These are phyloP conservation scores for Penicillium sp. DNA, from an alignment of 2,329 filamentous ascomycete species.

Conservation along the genomic window DNA sequence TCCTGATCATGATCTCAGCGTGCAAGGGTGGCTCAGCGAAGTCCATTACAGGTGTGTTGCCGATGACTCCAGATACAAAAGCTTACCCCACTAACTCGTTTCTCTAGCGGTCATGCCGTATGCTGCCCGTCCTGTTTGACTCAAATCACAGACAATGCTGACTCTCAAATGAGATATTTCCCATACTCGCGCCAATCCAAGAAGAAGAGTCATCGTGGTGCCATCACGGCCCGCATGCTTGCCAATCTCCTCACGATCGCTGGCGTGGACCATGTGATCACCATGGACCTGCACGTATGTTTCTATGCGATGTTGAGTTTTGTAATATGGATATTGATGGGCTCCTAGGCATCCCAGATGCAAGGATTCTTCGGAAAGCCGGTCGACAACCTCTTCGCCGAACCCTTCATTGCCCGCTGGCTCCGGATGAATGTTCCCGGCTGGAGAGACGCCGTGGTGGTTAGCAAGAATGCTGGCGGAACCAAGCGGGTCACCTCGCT, in stretches of 20 bases:
- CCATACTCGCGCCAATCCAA: constrained; percentile 99
- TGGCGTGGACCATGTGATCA: constrained; percentile 96
- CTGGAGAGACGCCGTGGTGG: constrained; percentile 88
- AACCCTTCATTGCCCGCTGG: constrained; percentile 93
- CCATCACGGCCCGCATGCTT: constrained; percentile 95
- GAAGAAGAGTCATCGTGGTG: constrained; percentile 95
- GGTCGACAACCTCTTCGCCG: constrained; percentile 94
- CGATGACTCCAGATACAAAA: constrained; percentile 1
- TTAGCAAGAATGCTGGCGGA: constrained; percentile 96
- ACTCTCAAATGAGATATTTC: constrained; percentile 65
- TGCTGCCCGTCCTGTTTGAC: constrained; percentile 36
- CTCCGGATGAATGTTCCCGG: constrained; percentile 82
- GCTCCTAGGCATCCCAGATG: constrained; percentile 77
- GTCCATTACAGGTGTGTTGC: constrained; percentile 80
- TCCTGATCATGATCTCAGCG: constrained; percentile 97
- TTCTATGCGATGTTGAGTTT: constrained; percentile 5
- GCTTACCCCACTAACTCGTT: constrained; percentile 18
- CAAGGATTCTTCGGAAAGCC: constrained; percentile 98
- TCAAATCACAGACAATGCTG: constrained; percentile 35
- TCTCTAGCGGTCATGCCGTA: constrained; percentile 49
- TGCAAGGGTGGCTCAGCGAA: constrained; percentile 97
- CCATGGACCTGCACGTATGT: constrained; percentile 83
- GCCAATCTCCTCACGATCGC: constrained; percentile 92
- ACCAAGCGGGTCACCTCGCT: constrained; percentile 96
- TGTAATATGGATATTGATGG: constrained; percentile 17